Percentiles rank a stretch among this genome's conserved stretches.
These are phyloP conservation scores for Microbotryum violaceum DNA, from an alignment of 1,284 basidiomycete genomes.

Conservation along the genomic window DNA sequence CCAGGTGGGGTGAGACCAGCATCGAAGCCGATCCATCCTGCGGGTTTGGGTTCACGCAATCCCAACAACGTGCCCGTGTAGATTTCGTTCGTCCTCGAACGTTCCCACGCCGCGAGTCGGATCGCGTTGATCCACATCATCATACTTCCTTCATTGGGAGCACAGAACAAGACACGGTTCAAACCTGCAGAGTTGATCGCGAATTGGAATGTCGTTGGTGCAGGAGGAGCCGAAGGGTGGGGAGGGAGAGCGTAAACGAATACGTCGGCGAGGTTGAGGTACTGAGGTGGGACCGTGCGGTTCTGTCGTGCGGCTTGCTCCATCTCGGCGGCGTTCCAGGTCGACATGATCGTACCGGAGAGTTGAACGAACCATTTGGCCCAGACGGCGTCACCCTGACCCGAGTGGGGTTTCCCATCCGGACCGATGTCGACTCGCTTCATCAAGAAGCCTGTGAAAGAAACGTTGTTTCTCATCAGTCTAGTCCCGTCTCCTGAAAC, in stretches of 20 bases:
- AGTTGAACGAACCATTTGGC: slow-evolving; percentile 36
- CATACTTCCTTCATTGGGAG: slow-evolving; percentile 60
- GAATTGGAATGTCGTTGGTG: slow-evolving; percentile 61
- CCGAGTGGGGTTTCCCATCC: slow-evolving; percentile 19
- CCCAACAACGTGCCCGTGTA: slow-evolving; percentile 91
- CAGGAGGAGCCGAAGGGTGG: slow-evolving; percentile 44
- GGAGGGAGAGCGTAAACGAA: slow-evolving; percentile 49
- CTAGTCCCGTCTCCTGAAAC: background rate
- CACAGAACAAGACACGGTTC: slow-evolving; percentile 83
- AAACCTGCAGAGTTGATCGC: slow-evolving; percentile 87
- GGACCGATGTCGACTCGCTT: slow-evolving; percentile 24
- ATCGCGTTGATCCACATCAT: slow-evolving; percentile 82
- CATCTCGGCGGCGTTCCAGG: slow-evolving; percentile 36
- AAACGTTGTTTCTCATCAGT: no score
- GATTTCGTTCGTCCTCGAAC: slow-evolving; percentile 89
- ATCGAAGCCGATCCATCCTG: slow-evolving; percentile 23
- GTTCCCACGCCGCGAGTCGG: slow-evolving; percentile 88
- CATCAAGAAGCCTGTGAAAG: slow-evolving; percentile 24
- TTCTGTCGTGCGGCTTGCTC: slow-evolving; percentile 30
- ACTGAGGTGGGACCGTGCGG: slow-evolving; percentile 28
- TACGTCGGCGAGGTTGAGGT: slow-evolving; percentile 45
- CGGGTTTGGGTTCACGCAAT: slow-evolving; percentile 42
- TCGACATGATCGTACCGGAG: slow-evolving; percentile 30
- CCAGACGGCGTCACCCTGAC: slow-evolving; percentile 25
- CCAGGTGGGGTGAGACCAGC: slow-evolving; percentile 13